A percentile compares a stretch with the other conserved stretches of the same genome.
These are phyloP conservation scores for Cupressus sempervirens DNA, from an alignment of 75 land plant species.

Conservation along the genomic window DNA sequence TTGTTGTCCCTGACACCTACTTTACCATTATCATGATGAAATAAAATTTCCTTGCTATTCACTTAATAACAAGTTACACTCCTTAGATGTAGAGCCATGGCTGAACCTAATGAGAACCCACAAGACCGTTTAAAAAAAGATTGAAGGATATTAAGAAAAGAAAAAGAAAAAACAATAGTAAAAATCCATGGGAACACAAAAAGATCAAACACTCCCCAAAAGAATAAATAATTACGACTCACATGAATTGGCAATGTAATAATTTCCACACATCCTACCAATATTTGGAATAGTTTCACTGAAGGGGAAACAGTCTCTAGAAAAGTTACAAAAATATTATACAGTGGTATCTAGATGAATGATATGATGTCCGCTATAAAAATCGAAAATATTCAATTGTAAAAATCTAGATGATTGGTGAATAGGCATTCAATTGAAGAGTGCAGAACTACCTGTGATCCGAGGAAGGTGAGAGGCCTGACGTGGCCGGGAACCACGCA, in stretches of 20 bases:
- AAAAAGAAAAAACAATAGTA: not conserved
- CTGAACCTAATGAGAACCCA: not conserved
- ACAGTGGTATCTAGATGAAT: no score
- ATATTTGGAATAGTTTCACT: no score
- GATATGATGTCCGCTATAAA: no score
- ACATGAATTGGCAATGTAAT: not conserved
- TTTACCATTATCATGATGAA: not conserved
- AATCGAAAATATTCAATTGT: no score
- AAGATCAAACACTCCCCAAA: not conserved
- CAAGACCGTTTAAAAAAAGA: no score
- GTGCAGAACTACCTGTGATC: slow-evolving; percentile 54
- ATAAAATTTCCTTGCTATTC: not conserved
- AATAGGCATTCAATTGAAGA: no score
- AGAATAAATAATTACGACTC: not conserved
- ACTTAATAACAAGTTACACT: no score
- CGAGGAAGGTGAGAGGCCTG: slow-evolving; percentile 68
- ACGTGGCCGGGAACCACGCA: slow-evolving; percentile 82
- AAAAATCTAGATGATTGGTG: no score
- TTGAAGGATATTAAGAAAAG: no score
- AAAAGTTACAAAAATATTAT: no score
- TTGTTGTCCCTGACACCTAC: not conserved
- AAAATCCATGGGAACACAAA: not conserved
- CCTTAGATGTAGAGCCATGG: not conserved
- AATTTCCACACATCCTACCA: not conserved
- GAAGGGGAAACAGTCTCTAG: no score